A percentile compares a stretch with the other conserved stretches of the same genome.
These are phyloP conservation scores for Yueomyces sp. DNA, from an alignment of 805 yeast genomes.

Conservation along the genomic window DNA sequence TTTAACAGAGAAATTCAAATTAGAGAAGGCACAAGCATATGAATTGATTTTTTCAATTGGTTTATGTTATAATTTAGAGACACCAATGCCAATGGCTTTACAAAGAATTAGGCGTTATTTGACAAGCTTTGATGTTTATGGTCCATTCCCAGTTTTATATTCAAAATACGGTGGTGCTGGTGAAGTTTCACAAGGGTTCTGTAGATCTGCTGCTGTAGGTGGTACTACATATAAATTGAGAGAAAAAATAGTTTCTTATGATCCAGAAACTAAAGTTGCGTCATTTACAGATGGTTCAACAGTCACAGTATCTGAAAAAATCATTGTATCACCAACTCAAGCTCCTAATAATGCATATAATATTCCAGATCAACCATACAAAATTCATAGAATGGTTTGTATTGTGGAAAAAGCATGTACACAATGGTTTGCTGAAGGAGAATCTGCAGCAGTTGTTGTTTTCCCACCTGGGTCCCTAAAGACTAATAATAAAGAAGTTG, in stretches of 20 bases:
- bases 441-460: constrained; percentile 75
- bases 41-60: constrained; percentile 85
- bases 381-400: constrained; percentile 64
- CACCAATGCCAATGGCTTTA: constrained; percentile 62
- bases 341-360: constrained; percentile 31
- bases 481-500: constrained; percentile 52
- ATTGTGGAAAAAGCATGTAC: constrained; percentile 76
- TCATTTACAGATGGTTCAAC: constrained; percentile 61
- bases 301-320: constrained; percentile 65
- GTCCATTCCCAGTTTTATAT: constrained; percentile 83
- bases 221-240: constrained; percentile 87
- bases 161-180: constrained; percentile 95
- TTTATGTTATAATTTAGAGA: constrained; percentile 45
- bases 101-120: constrained; percentile 74
- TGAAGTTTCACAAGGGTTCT: constrained; percentile 90
- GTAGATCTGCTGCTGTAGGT: constrained; percentile 95
- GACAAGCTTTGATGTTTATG: constrained; percentile 79
- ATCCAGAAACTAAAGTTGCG: constrained; percentile 55
- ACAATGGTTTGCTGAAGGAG: constrained; percentile 85
- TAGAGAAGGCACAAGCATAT: constrained; percentile 60
- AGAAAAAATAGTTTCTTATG: constrained; percentile 51
- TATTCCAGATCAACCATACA: constrained; percentile 34
- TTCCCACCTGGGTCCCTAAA: constrained; percentile 80
- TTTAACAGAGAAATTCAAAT: constrained; percentile 49
- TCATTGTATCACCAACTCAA: constrained; percentile 64